Evolutionary conservation across 192 early-diverging fungal species (phyloP), one percentile per base, ranked within the genome.

Genomic region (Coemansia pectinata): DNA sequence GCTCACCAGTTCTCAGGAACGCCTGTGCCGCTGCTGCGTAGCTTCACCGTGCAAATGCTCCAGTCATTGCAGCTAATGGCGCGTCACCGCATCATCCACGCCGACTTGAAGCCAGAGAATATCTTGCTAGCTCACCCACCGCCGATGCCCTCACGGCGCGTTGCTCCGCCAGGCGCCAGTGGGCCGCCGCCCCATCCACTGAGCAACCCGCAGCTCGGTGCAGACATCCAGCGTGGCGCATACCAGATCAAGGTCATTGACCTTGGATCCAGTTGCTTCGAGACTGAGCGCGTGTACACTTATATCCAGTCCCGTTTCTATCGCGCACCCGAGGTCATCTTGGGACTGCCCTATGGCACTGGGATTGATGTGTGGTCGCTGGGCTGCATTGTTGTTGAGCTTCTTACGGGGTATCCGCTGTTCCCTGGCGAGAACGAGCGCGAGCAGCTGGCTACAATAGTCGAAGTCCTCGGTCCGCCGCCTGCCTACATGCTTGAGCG

Each of bases 381-480:
- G 47, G 97, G 97, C 14, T 97, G 96, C 74, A 97, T 99, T 59
- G 86, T 96, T 9, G 96, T 91, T 14, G 97, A 99, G 70, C 83
- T 99, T 27, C 88, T 88, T 70, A 92, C 91, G 1, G 92, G 90
- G 10, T 95, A 96, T 67, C 97, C 97, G 31, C 76, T 99, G 34
- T 99, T 99, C 70, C 96, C 97, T 8, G 97, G 97, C 25, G 97
- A 99, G 74, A 97, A 97, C 74, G 97, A 99, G 76, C 90, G 93
- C 65, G 96, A 99, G 66, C 97, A 99, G 74, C 80, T 99, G 44
- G 85, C 92, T 11, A 95, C 95, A 77, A 96, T 99, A 50, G 94
- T 99, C 90, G 96, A 99, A 79, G 85, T 96, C 21, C 86, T 90
- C 48, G 96, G 95, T 14, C 78, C 92, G 14, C 97, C 97, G 27